These are phyloP conservation scores for Chenopodium suecicum DNA, from an alignment of 148 eudicot genomes.

Conservation along the genomic window DNA sequence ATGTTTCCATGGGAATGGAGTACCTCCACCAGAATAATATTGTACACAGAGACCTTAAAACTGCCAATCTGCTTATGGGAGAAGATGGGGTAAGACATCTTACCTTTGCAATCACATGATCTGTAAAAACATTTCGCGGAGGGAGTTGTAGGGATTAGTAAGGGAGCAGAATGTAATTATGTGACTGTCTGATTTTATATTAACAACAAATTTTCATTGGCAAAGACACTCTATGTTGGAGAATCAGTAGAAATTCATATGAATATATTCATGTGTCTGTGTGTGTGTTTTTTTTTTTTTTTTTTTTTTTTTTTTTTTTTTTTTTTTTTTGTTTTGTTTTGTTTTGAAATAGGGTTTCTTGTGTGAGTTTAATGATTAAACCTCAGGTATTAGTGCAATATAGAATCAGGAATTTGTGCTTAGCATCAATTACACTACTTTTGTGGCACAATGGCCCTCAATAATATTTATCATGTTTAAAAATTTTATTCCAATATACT, in stretches of 20 bases:
- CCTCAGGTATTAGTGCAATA: neutral
- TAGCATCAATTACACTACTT: neutral
- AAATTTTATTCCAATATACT: neutral
- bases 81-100: conserved; percentile 60
- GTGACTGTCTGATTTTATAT: neutral
- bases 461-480: neutral
- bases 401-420: neutral
- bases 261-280: neutral
- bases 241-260: no score
- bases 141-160: neutral
- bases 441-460: neutral
- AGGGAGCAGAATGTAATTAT: neutral
- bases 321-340: no score
- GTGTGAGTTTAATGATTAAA: no score
- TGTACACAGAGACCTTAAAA: conserved; percentile 83
- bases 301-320: no score
- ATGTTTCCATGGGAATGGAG: conserved; percentile 80
- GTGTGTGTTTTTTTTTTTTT: no score
- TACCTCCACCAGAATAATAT: conserved; percentile 83
- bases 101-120: neutral
- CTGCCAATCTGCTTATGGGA: conserved; percentile 86
- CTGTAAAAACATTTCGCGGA: neutral
- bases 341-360: no score
- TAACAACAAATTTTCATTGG: neutral
- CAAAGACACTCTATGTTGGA: neutral